phyloP scores from a whole-genome alignment of 164 flowering plant genomes.

The Protea cynaroides region DNA sequence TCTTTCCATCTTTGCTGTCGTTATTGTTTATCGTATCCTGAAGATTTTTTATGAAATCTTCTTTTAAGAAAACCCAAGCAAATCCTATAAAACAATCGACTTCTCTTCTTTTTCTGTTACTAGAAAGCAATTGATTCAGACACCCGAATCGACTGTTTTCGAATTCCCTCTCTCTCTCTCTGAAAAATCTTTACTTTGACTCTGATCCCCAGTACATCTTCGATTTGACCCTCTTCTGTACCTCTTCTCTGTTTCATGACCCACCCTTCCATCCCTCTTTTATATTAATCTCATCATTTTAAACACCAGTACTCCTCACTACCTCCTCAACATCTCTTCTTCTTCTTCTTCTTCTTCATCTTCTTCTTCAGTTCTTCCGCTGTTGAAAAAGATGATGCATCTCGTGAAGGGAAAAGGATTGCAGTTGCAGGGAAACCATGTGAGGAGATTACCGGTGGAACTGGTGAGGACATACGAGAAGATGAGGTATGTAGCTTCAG shows the following conservation, averaged over 20 bases:
- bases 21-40: background rate
- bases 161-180: no score
- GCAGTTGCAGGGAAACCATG: background rate
- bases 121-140: background rate
- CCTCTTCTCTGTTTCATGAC: no score
- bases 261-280: no score
- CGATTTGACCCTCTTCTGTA: no score
- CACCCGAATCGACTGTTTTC: background rate
- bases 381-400: conserved; percentile 5
- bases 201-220: no score
- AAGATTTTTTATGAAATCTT: background rate
- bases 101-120: background rate
- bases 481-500: conserved; percentile 36
- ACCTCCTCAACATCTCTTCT: no score
- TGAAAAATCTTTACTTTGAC: no score
- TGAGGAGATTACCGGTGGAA: background rate
- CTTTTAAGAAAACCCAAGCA: background rate
- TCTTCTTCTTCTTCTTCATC: background rate
- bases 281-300: no score
- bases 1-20: background rate
- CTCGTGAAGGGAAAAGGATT: conserved; percentile 7
- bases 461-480: conserved; percentile 28
- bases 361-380: background rate
- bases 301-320: no score
- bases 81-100: background rate